A percentile compares a stretch with the other conserved stretches of the same genome.
Evolutionary conservation across 371 early-diverging fungal genomes (phyloP).

Genomic region (Umbelopsis sp.): DNA sequence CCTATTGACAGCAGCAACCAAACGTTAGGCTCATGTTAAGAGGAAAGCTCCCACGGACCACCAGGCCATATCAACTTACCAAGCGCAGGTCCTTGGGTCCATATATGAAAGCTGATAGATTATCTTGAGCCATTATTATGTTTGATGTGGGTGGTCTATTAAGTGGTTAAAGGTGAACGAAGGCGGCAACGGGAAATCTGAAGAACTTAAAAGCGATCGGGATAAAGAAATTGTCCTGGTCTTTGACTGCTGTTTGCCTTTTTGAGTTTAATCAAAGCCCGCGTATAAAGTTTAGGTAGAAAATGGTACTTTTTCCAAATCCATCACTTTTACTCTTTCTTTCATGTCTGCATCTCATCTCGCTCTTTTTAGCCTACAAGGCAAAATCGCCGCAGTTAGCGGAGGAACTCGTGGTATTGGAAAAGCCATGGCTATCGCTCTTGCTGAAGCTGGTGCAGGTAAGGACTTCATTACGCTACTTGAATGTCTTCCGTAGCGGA

Average conservation of each 20-base stretch:
- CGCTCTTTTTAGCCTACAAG: slow-evolving; percentile 34
- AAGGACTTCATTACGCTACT: not conserved
- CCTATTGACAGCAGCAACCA: slow-evolving; percentile 18
- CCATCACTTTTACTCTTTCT: slow-evolving; percentile 16
- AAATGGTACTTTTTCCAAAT: slow-evolving; percentile 19
- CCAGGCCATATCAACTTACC: slow-evolving; percentile 1
- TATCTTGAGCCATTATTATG: not conserved
- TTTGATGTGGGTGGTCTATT: not conserved
- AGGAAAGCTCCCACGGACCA: not conserved
- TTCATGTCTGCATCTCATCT: slow-evolving; percentile 19
- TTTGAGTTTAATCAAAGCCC: slow-evolving; percentile 3
- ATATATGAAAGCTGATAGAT: slow-evolving; percentile 27
- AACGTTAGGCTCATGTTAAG: not conserved
- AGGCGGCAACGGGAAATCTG: not conserved
- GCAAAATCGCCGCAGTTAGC: slow-evolving; percentile 32
- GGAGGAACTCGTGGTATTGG: slow-evolving; percentile 43
- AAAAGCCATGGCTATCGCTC: slow-evolving; percentile 31
- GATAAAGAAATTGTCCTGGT: not conserved
- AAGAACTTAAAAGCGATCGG: not conserved
- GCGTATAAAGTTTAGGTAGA: slow-evolving; percentile 5
- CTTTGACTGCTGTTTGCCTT: not conserved
- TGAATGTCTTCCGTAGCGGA: not conserved
- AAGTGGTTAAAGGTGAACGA: not conserved
- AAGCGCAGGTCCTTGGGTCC: slow-evolving; percentile 24
- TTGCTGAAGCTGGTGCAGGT: slow-evolving; percentile 44